Base-by-base conservation (phyloP, 805 yeast genomes). In the Wickerhamiella cacticola region DNA sequence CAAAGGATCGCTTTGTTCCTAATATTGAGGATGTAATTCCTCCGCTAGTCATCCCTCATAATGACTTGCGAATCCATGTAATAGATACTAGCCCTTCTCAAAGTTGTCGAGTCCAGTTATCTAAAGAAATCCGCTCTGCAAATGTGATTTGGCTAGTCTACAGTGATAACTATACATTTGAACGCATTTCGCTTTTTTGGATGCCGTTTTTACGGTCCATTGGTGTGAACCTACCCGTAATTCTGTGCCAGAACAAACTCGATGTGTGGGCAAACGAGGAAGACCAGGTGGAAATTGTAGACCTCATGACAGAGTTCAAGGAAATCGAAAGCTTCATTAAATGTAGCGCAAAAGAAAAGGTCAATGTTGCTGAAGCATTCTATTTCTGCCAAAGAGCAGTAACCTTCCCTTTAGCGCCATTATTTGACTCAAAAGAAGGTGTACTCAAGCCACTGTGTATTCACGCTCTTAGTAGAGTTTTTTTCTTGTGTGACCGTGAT, bases 61-160 rank as follows among this genome's bases (percentile, higher is more conserved):
- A 75, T 53, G 75, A 83, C 34, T 78, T 80, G 2, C 72, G 74
- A 3, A 82, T 94, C 0, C 71, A 85, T 3, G 67, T 92, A 4
- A 74, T 87, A 1, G 99, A 92, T 60, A 89, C 97, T 0, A 68
- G 79, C 1, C 70, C 70, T 6, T 47, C 57, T 25, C 58, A 86
- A 1, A 72, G 79, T 1, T 94, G 86, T 58, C 64, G 77, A 28
- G 64, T 66, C 1, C 60, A 66, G 0, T 65, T 92, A 12, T 84
- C 82, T 50, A 68, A 72, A 26, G 95, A 86, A 60, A 73, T 92
- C 53, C 73, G 94, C 41, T 72, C 75, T 46, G 92, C 96, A 0
- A 89, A 84, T 63, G 96, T 87, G 12, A 82, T 92, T 2, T 82
- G 96, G 89, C 72, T 92, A n/a, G 86, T 92, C 0, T 92, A 88